These are phyloP conservation scores for Gomphus bonarii DNA, from an alignment of 1,284 basidiomycete species.

Conservation along the genomic window DNA sequence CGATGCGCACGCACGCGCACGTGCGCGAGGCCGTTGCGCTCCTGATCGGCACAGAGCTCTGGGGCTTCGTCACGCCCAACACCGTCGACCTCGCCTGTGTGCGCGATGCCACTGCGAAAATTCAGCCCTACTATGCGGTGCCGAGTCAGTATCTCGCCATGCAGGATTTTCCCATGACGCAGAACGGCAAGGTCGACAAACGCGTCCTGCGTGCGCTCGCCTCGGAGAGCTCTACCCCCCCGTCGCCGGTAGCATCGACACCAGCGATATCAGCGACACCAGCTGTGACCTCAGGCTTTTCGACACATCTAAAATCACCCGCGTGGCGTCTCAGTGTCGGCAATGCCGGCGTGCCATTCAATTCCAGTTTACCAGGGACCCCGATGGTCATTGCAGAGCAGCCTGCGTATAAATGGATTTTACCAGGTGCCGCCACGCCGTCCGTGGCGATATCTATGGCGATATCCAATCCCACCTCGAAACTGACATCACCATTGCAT, in stretches of 20 bases:
- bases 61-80: conserved; percentile 15
- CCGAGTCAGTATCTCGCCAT: conserved; percentile 9
- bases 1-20: conserved; percentile 7
- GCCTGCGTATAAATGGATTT: background rate
- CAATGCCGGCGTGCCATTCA: conserved; percentile 3
- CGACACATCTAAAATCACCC: background rate
- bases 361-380: background rate
- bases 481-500: background rate
- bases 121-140: conserved; percentile 16
- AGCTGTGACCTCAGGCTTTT: background rate
- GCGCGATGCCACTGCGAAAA: conserved; percentile 10
- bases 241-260: too few relatives aligned
- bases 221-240: background rate
- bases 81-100: conserved; percentile 10
- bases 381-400: background rate
- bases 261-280: background rate
- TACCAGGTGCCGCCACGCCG: background rate
- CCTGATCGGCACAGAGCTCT: conserved; percentile 13
- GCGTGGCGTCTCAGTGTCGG: background rate
- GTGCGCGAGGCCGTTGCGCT: conserved; percentile 14
- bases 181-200: conserved; percentile 44
- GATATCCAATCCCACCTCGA: background rate
- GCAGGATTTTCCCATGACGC: conserved; percentile 11
- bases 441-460: background rate
- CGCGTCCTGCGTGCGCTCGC: conserved; percentile 35